Conservation (phyloP, 495 filamentous ascomycete species). For the Penicillium pancosmium region DNA sequence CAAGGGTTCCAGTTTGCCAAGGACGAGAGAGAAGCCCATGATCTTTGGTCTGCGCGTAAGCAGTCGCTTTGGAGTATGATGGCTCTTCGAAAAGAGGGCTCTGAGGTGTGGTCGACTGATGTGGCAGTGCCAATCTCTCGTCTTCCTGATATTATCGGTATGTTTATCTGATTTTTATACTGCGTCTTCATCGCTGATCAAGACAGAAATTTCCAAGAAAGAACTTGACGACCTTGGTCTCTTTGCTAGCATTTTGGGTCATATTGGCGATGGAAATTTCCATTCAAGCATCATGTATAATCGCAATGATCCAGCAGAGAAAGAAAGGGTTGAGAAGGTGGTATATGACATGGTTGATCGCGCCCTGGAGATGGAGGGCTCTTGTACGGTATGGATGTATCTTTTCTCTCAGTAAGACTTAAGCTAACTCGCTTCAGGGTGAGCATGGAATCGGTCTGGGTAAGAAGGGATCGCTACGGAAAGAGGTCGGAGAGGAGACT, state of each 20-base stretch:
- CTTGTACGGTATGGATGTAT: slow-evolving; percentile 64
- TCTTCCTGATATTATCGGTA: slow-evolving; percentile 81
- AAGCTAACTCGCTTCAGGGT: slow-evolving; percentile 47
- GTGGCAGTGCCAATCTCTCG: slow-evolving; percentile 87
- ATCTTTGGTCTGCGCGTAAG: slow-evolving; percentile 78
- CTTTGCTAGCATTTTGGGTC: slow-evolving; percentile 83
- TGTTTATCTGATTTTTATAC: neutral
- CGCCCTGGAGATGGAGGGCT: slow-evolving; percentile 90
- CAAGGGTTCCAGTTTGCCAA: slow-evolving; percentile 63
- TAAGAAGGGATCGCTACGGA: slow-evolving; percentile 78
- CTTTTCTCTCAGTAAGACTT: slow-evolving; percentile 10
- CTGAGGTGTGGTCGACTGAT: slow-evolving; percentile 75
- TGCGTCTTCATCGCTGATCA: slow-evolving; percentile 10
- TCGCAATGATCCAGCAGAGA: slow-evolving; percentile 63
- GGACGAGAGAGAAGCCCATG: slow-evolving; percentile 55
- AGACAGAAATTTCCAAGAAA: slow-evolving; percentile 77
- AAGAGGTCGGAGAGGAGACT: slow-evolving; percentile 82
- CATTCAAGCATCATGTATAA: slow-evolving; percentile 90
- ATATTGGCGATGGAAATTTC: slow-evolving; percentile 91
- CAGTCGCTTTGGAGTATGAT: slow-evolving; percentile 75
- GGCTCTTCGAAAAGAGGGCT: slow-evolving; percentile 57
- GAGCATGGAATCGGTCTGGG: slow-evolving; percentile 90
- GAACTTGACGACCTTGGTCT: slow-evolving; percentile 83
- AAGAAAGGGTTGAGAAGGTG: slow-evolving; percentile 71
- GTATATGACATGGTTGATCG: slow-evolving; percentile 88